These are phyloP conservation scores for Amoeboaphelidium protococcarum DNA, from an alignment of 371 early-diverging fungal genomes.

Conservation along the genomic window DNA sequence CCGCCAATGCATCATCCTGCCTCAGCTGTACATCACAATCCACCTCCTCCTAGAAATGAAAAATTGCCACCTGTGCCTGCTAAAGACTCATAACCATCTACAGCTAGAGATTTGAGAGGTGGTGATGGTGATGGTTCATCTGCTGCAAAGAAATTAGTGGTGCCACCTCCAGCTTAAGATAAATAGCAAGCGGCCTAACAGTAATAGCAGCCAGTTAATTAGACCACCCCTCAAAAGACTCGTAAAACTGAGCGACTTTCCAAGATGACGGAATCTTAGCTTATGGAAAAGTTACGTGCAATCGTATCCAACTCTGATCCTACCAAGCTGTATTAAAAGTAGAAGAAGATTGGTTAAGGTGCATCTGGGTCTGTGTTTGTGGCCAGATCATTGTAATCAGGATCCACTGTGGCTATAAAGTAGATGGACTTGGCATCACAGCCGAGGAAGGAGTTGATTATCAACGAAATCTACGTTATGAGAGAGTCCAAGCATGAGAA, in stretches of 20 bases:
- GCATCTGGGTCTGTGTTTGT: slow-evolving; percentile 88
- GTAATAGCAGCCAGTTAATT: too few species aligned
- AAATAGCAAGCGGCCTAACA: slow-evolving; percentile 3
- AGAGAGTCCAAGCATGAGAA: slow-evolving; percentile 76
- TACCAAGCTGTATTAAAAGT: slow-evolving; percentile 46
- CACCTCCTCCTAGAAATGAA: too few species aligned
- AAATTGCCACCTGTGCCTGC: too few species aligned
- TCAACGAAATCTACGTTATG: slow-evolving; percentile 87
- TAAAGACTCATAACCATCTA: too few species aligned
- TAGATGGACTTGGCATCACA: slow-evolving; percentile 81
- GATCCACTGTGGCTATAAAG: slow-evolving; percentile 58
- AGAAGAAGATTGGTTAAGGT: slow-evolving; percentile 87
- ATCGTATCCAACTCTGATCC: slow-evolving; percentile 75
- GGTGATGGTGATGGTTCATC: background rate
- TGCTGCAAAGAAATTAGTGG: background rate
- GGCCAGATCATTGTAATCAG: slow-evolving; percentile 34
- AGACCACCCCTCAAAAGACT: too few species aligned
- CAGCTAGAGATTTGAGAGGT: too few species aligned
- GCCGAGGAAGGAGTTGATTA: slow-evolving; percentile 74
- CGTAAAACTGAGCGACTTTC: slow-evolving; percentile 25
- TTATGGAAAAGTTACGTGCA: slow-evolving; percentile 55
- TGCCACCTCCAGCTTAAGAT: background rate
- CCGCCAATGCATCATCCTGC: background rate
- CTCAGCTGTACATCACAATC: too few species aligned
- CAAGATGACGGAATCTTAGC: slow-evolving; percentile 61